Percentiles rank a stretch among this genome's conserved stretches.
Conservation (phyloP, 139 green algal genomes). For the Gonium pectorale region DNA sequence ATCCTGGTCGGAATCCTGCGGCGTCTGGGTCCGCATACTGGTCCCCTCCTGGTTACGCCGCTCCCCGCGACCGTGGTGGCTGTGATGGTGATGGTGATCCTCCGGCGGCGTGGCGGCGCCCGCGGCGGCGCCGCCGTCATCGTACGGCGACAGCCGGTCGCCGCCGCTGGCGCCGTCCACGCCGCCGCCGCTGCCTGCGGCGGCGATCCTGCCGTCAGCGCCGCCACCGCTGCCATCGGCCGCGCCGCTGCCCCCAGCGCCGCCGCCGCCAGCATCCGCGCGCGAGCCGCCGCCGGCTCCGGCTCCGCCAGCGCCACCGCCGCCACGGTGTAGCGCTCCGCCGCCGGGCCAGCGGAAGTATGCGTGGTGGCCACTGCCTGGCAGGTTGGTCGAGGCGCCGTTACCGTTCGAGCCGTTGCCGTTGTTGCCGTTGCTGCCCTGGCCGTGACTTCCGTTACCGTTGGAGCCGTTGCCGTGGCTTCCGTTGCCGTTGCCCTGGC, state of each 20-base stretch:
- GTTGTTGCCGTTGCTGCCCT: slow-evolving; percentile 32
- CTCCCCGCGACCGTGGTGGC: not conserved
- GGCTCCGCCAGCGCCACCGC: not conserved
- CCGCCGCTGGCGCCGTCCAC: not conserved
- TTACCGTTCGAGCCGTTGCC: slow-evolving; percentile 46
- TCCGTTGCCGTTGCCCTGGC: slow-evolving; percentile 30
- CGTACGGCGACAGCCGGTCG: not conserved
- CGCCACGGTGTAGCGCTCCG: not conserved
- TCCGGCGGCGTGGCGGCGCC: not conserved
- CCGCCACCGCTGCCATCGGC: not conserved
- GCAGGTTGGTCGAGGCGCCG: slow-evolving; percentile 31
- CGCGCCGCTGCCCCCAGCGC: not conserved
- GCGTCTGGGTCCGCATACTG: not conserved
- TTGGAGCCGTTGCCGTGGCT: slow-evolving; percentile 24
- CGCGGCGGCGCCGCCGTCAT: not conserved
- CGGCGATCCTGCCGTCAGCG: no score
- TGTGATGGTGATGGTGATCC: slow-evolving; percentile 1
- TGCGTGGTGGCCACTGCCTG: not conserved
- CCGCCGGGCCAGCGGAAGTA: not conserved
- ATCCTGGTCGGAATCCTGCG: no score
- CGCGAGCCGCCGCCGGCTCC: not conserved
- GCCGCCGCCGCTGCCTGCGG: not conserved
- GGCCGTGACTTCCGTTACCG: slow-evolving; percentile 28
- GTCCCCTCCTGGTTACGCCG: slow-evolving; percentile 23
- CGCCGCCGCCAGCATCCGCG: not conserved